Percentiles rank a stretch among this genome's conserved stretches.
These are phyloP conservation scores for Colletotrichum lentis DNA, from an alignment of 2,329 filamentous ascomycete species.

Conservation along the genomic window DNA sequence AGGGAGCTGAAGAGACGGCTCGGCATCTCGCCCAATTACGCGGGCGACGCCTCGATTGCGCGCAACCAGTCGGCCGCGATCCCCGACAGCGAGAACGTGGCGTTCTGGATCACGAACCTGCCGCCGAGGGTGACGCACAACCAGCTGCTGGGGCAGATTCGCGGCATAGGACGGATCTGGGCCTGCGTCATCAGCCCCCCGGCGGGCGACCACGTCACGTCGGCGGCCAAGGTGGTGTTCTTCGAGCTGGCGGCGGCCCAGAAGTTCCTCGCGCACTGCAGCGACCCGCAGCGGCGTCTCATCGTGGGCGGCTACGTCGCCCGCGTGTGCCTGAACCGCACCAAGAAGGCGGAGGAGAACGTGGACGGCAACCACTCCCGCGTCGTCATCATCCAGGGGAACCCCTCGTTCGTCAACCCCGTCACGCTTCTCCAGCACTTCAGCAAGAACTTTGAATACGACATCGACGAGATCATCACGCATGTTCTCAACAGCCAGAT, in stretches of 20 bases:
- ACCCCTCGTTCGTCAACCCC: conserved; percentile 54
- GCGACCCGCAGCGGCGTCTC: conserved; percentile 45
- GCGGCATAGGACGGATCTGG: conserved; percentile 59
- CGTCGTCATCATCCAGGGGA: conserved; percentile 60
- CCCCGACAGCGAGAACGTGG: conserved; percentile 55
- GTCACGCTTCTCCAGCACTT: conserved; percentile 53
- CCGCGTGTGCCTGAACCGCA: conserved; percentile 58
- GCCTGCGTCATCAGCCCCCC: conserved; percentile 62
- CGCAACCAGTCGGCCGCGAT: conserved; percentile 54
- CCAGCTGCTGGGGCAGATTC: conserved; percentile 56
- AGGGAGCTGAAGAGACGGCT: conserved; percentile 15
- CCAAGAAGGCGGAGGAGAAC: conserved; percentile 50
- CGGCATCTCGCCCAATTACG: conserved; percentile 49
- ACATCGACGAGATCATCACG: conserved; percentile 55
- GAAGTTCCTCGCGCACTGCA: conserved; percentile 42
- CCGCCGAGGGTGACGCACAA: conserved; percentile 53
- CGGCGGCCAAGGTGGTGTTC: conserved; percentile 61
- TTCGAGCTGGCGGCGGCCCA: conserved; percentile 54
- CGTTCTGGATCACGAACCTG: conserved; percentile 62
- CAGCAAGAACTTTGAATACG: conserved; percentile 53
- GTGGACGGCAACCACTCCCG: conserved; percentile 50
- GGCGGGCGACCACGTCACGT: conserved; percentile 48
- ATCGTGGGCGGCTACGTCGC: conserved; percentile 49
- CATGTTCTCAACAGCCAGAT: conserved; percentile 43
- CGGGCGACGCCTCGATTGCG: conserved; percentile 48